These are phyloP conservation scores for Linanthus parryae DNA, from an alignment of 148 eudicot species.

Conservation along the genomic window DNA sequence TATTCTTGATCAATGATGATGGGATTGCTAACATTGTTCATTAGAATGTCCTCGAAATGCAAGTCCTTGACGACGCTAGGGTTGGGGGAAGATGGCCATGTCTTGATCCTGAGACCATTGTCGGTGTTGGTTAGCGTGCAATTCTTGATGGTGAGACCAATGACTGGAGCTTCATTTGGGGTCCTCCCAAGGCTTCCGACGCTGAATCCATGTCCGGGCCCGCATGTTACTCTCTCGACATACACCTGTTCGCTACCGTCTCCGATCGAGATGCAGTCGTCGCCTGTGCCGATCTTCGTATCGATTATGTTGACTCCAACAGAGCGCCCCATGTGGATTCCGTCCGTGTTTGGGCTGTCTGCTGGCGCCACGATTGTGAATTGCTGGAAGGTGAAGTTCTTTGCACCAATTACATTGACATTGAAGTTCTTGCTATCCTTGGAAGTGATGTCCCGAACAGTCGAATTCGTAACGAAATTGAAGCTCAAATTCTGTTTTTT, in stretches of 20 bases:
- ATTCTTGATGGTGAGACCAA: conserved; percentile 23
- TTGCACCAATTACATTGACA: conserved; percentile 12
- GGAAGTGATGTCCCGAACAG: conserved; percentile 21
- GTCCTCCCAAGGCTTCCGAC: conserved; percentile 41
- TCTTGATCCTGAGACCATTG: conserved; percentile 39
- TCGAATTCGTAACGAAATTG: conserved; percentile 8
- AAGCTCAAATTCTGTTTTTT: conserved; percentile 23
- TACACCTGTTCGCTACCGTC: conserved; percentile 26
- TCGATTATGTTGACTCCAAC: conserved; percentile 18
- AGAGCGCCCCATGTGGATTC: conserved; percentile 43
- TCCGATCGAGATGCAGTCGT: conserved; percentile 45
- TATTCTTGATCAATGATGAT: conserved; percentile 40
- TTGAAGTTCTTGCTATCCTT: conserved; percentile 35
- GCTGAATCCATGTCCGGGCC: conserved; percentile 49
- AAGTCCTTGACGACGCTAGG: conserved; percentile 5
- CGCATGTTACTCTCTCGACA: conserved; percentile 33
- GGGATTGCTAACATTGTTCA: conserved; percentile 36
- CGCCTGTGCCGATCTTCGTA: conserved; percentile 30
- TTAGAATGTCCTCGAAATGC: conserved; percentile 33
- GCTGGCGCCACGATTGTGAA: conserved; percentile 25
- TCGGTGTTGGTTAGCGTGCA: conserved; percentile 24
- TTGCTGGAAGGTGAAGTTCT: conserved; percentile 15
- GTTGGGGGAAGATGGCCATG: conserved; percentile 34
- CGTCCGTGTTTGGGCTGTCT: conserved; percentile 42
- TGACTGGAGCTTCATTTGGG: conserved; percentile 22